Percentiles rank a stretch among this genome's conserved stretches.
These are phyloP conservation scores for Phytophthora pisi DNA, from an alignment of 352 stramenopile genomes.

Conservation along the genomic window DNA sequence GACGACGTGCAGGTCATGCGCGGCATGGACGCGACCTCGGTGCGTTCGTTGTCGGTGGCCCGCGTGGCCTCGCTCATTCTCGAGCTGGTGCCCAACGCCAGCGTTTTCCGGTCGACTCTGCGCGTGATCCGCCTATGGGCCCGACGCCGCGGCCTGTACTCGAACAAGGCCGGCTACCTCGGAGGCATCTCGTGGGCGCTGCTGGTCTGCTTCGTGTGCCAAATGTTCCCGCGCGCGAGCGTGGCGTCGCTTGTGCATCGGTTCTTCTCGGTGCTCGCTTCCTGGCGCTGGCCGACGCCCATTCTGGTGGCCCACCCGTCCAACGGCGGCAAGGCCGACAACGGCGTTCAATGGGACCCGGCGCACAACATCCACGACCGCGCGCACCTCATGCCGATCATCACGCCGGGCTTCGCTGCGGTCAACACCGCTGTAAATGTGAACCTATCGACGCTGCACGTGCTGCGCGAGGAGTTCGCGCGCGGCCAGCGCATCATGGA, in stretches of 20 bases:
- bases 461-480: constrained; percentile 78
- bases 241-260: constrained; percentile 74
- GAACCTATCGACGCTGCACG: constrained; percentile 73
- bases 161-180: constrained; percentile 84
- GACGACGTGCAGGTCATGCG: constrained; percentile 76
- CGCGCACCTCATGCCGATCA: constrained; percentile 86
- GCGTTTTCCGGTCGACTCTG: constrained; percentile 69
- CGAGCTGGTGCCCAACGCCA: constrained; percentile 81
- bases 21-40: constrained; percentile 77
- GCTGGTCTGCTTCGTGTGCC: constrained; percentile 84
- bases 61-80: constrained; percentile 80
- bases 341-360: constrained; percentile 71
- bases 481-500: constrained; percentile 80
- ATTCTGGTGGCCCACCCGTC: constrained; percentile 78
- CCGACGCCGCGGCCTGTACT: constrained; percentile 77
- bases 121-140: constrained; percentile 83
- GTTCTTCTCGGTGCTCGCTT: constrained; percentile 80
- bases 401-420: constrained; percentile 82
- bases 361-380: constrained; percentile 79
- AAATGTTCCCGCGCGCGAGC: constrained; percentile 85
- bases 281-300: constrained; percentile 85
- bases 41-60: constrained; percentile 80
- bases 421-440: constrained; percentile 89
- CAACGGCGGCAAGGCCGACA: constrained; percentile 35
- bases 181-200: constrained; percentile 88